These are phyloP conservation scores for Colletotrichum plurivorum DNA, from an alignment of 2,329 filamentous ascomycete species.

Conservation along the genomic window DNA sequence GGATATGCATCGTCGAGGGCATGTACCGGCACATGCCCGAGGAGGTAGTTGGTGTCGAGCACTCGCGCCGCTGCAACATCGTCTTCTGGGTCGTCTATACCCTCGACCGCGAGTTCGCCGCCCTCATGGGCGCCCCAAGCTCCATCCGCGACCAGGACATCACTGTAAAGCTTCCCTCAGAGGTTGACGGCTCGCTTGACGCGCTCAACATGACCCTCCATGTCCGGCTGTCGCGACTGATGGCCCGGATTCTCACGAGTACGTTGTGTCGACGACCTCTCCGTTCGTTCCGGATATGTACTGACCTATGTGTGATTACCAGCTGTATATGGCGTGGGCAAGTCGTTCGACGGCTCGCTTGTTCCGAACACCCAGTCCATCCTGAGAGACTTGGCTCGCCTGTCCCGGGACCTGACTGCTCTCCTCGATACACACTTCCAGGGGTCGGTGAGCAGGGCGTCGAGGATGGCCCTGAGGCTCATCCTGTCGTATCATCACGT, in stretches of 20 bases:
- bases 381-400: slow-evolving; percentile 33
- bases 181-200: slow-evolving; percentile 33
- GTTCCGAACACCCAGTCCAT: slow-evolving; percentile 39
- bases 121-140: slow-evolving; percentile 40
- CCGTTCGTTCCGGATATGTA: too few species aligned
- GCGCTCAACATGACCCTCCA: slow-evolving; percentile 41
- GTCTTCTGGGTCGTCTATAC: slow-evolving; percentile 42
- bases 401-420: slow-evolving; percentile 36
- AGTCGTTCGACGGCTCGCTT: slow-evolving; percentile 39
- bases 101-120: slow-evolving; percentile 36
- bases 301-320: not conserved
- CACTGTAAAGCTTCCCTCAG: slow-evolving; percentile 38
- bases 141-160: slow-evolving; percentile 41
- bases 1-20: slow-evolving; percentile 50
- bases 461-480: slow-evolving; percentile 39
- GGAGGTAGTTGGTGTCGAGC: slow-evolving; percentile 35
- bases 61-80: slow-evolving; percentile 40
- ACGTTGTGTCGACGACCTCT: not conserved
- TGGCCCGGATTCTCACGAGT: slow-evolving; percentile 41
- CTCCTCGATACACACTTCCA: slow-evolving; percentile 39
- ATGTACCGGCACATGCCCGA: slow-evolving; percentile 40
- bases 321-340: slow-evolving; percentile 40
- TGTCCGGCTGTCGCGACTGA: slow-evolving; percentile 36
- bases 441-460: slow-evolving; percentile 39
- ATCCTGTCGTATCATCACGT: slow-evolving; percentile 45